Percentiles rank a stretch among this genome's conserved stretches.
Evolutionary conservation across 2,329 filamentous ascomycete species (phyloP).

Genomic region (Sporothrix dimorphospora): DNA sequence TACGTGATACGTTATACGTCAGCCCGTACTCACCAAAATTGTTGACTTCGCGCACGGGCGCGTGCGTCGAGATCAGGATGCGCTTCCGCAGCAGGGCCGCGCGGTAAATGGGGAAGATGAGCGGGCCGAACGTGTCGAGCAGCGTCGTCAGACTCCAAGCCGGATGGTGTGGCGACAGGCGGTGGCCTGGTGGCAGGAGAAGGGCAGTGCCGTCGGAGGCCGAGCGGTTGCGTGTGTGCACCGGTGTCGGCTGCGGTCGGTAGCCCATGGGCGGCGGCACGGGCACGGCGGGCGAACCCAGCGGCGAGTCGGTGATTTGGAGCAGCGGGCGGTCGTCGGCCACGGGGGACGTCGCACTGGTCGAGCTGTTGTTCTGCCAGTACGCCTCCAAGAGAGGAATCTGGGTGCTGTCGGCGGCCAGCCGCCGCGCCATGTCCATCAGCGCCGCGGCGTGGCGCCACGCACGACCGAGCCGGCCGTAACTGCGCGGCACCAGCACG

Average conservation of each 20-base stretch:
- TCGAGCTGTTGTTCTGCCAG: constrained; percentile 66
- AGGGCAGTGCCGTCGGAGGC: constrained; percentile 64
- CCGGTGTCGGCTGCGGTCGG: constrained; percentile 38
- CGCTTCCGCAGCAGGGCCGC: constrained; percentile 84
- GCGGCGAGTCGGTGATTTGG: constrained; percentile 51
- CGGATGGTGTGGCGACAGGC: constrained; percentile 78
- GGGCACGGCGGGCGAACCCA: constrained; percentile 53
- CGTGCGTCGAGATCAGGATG: constrained; percentile 82
- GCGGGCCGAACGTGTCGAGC: constrained; percentile 81
- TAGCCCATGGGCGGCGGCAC: constrained; percentile 41
- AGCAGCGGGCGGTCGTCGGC: constrained; percentile 39
- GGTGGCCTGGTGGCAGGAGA: constrained; percentile 62
- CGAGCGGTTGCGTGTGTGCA: constrained; percentile 59
- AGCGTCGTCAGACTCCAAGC: constrained; percentile 79
- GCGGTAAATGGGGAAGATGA: constrained; percentile 89
- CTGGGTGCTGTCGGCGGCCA: constrained; percentile 67
- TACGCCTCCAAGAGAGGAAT: constrained; percentile 72
- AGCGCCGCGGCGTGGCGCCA: constrained; percentile 85
- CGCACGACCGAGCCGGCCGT: constrained; percentile 80
- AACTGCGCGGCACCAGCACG: constrained; percentile 81
- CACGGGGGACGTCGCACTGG: constrained; percentile 35
- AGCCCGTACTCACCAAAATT: constrained; percentile 71
- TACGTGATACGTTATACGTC: too few species aligned
- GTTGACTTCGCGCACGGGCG: constrained; percentile 82
- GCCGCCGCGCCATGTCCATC: constrained; percentile 70